A percentile compares a stretch with the other conserved stretches of the same genome.
Evolutionary conservation across 2,329 filamentous ascomycete genomes (phyloP).

Genomic region (Sporothrix curviconia): DNA sequence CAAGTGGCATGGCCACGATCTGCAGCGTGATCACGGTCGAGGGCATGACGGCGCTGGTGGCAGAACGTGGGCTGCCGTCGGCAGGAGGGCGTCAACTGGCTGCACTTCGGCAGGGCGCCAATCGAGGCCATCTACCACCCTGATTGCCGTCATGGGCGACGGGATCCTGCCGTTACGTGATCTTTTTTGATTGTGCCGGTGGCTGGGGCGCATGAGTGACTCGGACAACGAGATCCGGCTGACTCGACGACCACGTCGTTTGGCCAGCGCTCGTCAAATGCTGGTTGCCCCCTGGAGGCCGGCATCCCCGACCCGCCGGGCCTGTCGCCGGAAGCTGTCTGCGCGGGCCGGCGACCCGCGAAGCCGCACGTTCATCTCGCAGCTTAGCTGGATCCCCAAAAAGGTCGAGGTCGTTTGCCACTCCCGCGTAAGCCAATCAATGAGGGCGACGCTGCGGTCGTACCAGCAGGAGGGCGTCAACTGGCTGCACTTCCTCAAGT

Average conservation of each 20-base stretch:
- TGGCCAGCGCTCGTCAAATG: constrained; percentile 91
- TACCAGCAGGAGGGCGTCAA: constrained; percentile 99
- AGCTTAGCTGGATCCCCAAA: constrained; percentile 92
- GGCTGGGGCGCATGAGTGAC: constrained; percentile 94
- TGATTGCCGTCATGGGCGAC: constrained; percentile 98
- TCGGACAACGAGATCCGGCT: constrained; percentile 92
- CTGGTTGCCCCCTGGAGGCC: constrained; percentile 91
- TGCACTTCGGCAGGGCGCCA: constrained; percentile 86
- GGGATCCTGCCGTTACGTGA: constrained; percentile 92
- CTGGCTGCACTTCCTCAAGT: constrained; percentile 96
- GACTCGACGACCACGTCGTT: constrained; percentile 94
- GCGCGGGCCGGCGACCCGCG: constrained; percentile 79
- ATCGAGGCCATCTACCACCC: constrained; percentile 93
- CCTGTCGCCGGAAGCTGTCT: constrained; percentile 77
- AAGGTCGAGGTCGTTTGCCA: constrained; percentile 91
- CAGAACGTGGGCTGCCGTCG: constrained; percentile 88
- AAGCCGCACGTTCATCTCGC: constrained; percentile 93
- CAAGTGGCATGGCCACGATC: constrained; percentile 92
- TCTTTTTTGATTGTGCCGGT: constrained; percentile 98
- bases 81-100: constrained; percentile 80
- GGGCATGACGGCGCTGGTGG: constrained; percentile 91
- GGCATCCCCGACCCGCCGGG: constrained; percentile 96
- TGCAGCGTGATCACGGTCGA: constrained; percentile 95
- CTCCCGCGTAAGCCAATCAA: constrained; percentile 93
- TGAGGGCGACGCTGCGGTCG: constrained; percentile 91